Evolutionary conservation across 805 yeast genomes (phyloP).

Genomic region (Isabelozyma pseudorhagii): DNA sequence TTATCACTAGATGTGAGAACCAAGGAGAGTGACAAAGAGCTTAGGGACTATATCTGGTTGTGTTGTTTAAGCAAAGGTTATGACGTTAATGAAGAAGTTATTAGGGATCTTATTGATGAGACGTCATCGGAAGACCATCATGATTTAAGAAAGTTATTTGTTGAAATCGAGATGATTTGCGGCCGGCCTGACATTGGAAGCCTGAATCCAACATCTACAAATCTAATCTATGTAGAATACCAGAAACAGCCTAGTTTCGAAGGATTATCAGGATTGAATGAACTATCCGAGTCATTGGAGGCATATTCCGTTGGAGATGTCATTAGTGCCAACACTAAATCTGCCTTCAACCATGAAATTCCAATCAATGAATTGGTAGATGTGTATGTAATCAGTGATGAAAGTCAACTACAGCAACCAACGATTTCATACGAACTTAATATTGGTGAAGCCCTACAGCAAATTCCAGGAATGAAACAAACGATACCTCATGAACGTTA

Average conservation of each 20-base stretch:
- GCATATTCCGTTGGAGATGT: conserved; percentile 26
- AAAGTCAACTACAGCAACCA: conserved; percentile 20
- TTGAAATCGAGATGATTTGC: conserved; percentile 44
- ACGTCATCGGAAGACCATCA: conserved; percentile 13
- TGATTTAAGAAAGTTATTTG: conserved; percentile 49
- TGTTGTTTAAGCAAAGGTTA: conserved; percentile 34
- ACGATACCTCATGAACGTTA: conserved; percentile 1
- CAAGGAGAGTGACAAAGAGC: conserved; percentile 2
- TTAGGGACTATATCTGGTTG: conserved; percentile 40
- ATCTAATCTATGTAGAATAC: not conserved
- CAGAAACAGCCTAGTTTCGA: not conserved
- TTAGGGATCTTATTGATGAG: conserved; percentile 22
- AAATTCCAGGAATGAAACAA: not conserved
- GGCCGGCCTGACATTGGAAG: not conserved
- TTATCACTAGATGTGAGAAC: conserved; percentile 24
- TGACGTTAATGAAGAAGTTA: conserved; percentile 23
- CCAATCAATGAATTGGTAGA: conserved; percentile 34
- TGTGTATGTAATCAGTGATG: conserved; percentile 30
- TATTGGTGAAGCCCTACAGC: conserved; percentile 19
- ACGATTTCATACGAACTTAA: conserved; percentile 39
- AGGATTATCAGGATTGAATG: not conserved
- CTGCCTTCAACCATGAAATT: conserved; percentile 22
- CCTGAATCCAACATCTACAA: not conserved
- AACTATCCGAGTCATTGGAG: conserved; percentile 10
- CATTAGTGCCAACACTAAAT: conserved; percentile 18